Percentiles rank a stretch among this genome's conserved stretches.
Evolutionary conservation across 1,284 basidiomycete genomes (phyloP).

Genomic region (Pascua sp.): DNA sequence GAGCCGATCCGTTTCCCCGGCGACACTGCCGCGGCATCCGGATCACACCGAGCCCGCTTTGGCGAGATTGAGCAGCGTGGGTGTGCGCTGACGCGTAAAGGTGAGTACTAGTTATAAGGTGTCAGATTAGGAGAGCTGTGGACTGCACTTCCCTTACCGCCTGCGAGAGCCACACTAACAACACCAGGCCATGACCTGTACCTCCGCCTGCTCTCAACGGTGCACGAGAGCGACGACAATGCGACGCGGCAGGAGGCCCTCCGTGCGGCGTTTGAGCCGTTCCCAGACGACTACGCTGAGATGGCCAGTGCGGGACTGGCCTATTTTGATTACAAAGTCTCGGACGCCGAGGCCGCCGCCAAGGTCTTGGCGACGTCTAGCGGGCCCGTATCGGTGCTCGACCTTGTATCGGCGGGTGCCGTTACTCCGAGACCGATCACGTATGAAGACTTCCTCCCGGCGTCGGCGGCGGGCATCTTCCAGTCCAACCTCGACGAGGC

Average conservation of each 20-base stretch:
- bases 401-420: constrained; percentile 36
- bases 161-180: no score
- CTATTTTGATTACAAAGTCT: constrained; percentile 35
- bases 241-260: constrained; percentile 40
- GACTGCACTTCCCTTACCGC: no score
- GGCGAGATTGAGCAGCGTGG: constrained; percentile 52
- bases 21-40: constrained; percentile 12
- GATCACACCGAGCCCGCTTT: constrained; percentile 50
- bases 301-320: constrained; percentile 34
- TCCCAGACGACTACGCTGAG: constrained; percentile 36
- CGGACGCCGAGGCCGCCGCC: not conserved
- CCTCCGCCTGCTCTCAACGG: constrained; percentile 29
- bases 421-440: constrained; percentile 43
- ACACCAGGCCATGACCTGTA: constrained; percentile 32
- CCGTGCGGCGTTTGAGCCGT: constrained; percentile 25
- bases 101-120: no score
- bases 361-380: not conserved
- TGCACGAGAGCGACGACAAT: constrained; percentile 31
- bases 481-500: constrained; percentile 44
- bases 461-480: constrained; percentile 52
- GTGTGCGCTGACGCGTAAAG: constrained; percentile 47
- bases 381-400: not conserved
- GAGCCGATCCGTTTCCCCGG: constrained; percentile 46
- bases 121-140: no score
- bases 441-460: constrained; percentile 53